phyloP scores from a whole-genome alignment of 2,329 filamentous ascomycete genomes.

The Cladosporium sp. region DNA sequence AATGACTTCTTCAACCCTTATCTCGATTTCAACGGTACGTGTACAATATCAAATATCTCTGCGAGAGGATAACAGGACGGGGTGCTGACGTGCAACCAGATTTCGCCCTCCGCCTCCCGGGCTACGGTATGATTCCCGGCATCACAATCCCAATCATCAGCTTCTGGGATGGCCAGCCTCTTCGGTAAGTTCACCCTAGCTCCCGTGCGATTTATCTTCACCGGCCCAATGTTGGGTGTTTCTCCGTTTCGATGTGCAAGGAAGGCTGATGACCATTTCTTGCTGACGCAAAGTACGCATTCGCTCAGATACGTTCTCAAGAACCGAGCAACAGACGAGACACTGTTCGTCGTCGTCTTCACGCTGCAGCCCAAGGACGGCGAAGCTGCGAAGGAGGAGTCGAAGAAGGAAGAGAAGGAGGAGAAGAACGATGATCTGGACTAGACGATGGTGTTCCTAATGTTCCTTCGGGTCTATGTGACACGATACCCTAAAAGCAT shows the following conservation, averaged over 20 bases:
- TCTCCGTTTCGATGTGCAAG: neutral
- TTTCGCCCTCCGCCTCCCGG: slow-evolving; percentile 64
- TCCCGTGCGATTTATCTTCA: neutral
- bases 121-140: slow-evolving; percentile 47
- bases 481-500: too few relatives aligned
- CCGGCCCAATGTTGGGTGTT: neutral
- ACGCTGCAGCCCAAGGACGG: slow-evolving; percentile 63
- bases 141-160: slow-evolving; percentile 67
- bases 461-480: too few relatives aligned
- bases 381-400: slow-evolving; percentile 13
- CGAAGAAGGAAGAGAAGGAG: slow-evolving; percentile 11
- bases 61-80: too few relatives aligned
- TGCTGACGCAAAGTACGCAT: slow-evolving; percentile 57
- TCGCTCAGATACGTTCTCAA: slow-evolving; percentile 87
- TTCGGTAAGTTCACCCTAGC: slow-evolving; percentile 53
- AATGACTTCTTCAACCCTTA: slow-evolving; percentile 87
- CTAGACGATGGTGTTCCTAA: neutral
- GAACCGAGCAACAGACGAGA: slow-evolving; percentile 64
- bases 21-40: slow-evolving; percentile 68
- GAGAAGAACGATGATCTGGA: neutral
- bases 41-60: too few relatives aligned
- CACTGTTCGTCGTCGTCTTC: slow-evolving; percentile 78
- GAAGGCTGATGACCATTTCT: slow-evolving; percentile 15
- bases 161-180: slow-evolving; percentile 73
- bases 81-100: slow-evolving; percentile 34